Evolutionary conservation across 257 asterid species (phyloP), one percentile per base, ranked within the genome.

Genomic region (Petunia axillaris): DNA sequence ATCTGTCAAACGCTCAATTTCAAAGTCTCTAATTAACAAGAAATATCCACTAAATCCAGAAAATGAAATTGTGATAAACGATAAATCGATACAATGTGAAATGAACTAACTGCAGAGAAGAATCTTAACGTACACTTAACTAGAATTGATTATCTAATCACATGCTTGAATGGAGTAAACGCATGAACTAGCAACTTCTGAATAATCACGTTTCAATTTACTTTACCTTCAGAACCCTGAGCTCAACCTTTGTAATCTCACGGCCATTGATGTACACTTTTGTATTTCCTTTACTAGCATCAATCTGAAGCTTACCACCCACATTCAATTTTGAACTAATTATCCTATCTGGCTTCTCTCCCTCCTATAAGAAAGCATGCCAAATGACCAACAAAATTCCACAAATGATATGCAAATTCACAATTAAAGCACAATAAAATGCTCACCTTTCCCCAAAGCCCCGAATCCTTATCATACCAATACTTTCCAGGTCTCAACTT

Each of bases 391-490:
- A 50, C 7, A 73, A 38, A 4, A 35, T 35, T 35, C 35, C 40
- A 43, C 60, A 65, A 65, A 84, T 52, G 35, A 77, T 40, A 64
- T n/a, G 44, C 53, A 13, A 46, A 77, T 46, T 11, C 40, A 73
- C 41, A 73, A 25, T 25, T 25, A 64, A 9, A 66, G 40, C 16
- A 82, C 76, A 57, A 52, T 74, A 65, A 35, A 57, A 55, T 81
- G 86, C 48, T 83, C 70, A 93, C 96, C 96, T 93, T 90, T 80
- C 96, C 97, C 94, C 96, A 91, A 44, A 93, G 87, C 80, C 96
- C 97, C 46, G 97, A 90, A 82, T 91, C 91, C 82, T 88, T 88
- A 74, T 93, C 97, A 78, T 93, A 91, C 97, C 97, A 93, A 81
- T 87, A 93, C 75, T 83, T 84, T 76, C 94, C 94, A 1, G 96